Base-by-base conservation (phyloP, 352 stramenopile species). In the Globisporangium cylindrosporum region DNA sequence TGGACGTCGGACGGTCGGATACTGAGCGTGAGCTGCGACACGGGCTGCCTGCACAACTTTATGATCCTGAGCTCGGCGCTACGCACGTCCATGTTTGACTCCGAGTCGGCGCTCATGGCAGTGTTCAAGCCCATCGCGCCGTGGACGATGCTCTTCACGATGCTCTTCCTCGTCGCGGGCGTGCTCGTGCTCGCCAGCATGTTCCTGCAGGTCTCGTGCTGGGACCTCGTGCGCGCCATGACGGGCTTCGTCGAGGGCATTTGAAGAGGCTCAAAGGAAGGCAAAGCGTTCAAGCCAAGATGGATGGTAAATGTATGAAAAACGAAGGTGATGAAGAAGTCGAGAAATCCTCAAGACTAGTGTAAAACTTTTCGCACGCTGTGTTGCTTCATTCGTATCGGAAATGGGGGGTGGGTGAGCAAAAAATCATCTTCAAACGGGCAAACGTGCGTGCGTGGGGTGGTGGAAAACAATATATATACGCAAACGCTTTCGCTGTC, bases 1-100 rank as follows among this genome's bases (percentile, higher is more conserved):
- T 98, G 92, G 91, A 95, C 86, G 24, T 74, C 75, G 2, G 93
- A 98, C 71, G 93, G 94, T 0, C 90, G 93, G 1, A 96, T 98
- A 54, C 73, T 98, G 59, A 97, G 88, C 54, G 90, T 97, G 27
- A 86, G 84, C 48, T 94, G 88, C 27, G 77, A 86, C 60, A 84
- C 79, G 15, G 94, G 94, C 14, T 90, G 80, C 59, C 73, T 98
- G n/a, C 90, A 96, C 76, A 97, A 95, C 71, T 98, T 97, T 61
- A 89, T 91, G 75, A 88, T 93, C 56, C 70, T 91, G 27, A 88
- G 76, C 66, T 89, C 83, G 54, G 80, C 81, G n/a, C 71, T 90
- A 53, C 78, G 75, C 10, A 64, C 81, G 55, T 84, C 84, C 4
- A 67, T 92, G 14, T 88, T 90, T 51, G 77, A 90, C 54, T 65